A percentile compares a stretch with the other conserved stretches of the same genome.
phyloP scores from a whole-genome alignment of 78 protist genomes.

The Thecamonas trahens region DNA sequence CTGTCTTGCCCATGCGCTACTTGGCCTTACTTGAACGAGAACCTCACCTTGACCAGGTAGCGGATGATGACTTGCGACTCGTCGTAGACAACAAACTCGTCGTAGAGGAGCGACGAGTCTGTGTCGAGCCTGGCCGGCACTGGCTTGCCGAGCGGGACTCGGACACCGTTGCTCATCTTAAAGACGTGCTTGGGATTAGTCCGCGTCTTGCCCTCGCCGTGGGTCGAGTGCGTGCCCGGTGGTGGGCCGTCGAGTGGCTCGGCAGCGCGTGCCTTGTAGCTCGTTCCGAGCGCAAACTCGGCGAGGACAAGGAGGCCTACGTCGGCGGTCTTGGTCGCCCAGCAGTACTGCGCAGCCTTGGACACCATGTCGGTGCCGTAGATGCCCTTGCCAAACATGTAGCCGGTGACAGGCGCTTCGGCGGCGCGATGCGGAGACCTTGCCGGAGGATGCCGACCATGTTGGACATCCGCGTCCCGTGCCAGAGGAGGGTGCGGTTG shows the following conservation, averaged over 20 bases:
- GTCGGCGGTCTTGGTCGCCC: background rate
- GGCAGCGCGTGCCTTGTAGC: background rate
- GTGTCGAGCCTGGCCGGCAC: background rate
- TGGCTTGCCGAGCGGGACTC: conserved; percentile 5
- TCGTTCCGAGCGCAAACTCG: background rate
- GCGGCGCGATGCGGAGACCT: conserved; percentile 63
- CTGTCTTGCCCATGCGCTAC: too few species aligned
- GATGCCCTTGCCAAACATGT: conserved; percentile 73
- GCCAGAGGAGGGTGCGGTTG: conserved; percentile 37
- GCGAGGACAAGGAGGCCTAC: background rate
- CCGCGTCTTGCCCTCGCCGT: conserved; percentile 13
- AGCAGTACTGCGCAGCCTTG: conserved; percentile 61
- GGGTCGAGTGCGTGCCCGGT: conserved; percentile 33
- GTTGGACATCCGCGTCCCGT: conserved; percentile 39
- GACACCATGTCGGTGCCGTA: conserved; percentile 53
- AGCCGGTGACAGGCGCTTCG: conserved; percentile 43
- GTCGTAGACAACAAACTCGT: conserved; percentile 70
- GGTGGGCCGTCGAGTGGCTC: background rate
- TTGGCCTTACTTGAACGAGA: conserved; percentile 3
- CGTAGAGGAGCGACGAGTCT: conserved; percentile 28
- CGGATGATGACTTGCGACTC: conserved; percentile 21
- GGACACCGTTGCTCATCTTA: conserved; percentile 6
- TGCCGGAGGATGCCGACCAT: conserved; percentile 41
- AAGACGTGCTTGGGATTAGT: conserved; percentile 5
- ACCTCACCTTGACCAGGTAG: conserved; percentile 28